Evolutionary conservation across 345 rosid species (phyloP).

Genomic region (Iberis pinnata): DNA sequence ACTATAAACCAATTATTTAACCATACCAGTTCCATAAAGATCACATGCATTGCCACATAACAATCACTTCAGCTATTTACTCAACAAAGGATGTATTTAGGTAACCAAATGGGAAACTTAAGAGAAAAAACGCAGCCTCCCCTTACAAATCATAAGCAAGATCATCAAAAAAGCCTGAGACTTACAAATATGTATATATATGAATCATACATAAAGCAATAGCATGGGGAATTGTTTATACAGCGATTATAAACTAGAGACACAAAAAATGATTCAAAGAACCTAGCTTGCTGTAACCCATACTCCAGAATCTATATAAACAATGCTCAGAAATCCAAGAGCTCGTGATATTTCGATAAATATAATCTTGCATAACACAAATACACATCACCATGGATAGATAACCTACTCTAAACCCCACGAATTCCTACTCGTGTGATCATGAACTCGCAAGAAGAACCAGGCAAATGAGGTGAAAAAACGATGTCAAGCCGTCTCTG

Average conservation of each 20-base stretch:
- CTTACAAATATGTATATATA: not conserved
- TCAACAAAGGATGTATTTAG: not conserved
- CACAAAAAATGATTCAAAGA: not conserved
- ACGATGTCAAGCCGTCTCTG: conserved; percentile 52
- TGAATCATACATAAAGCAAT: not conserved
- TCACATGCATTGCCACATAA: not conserved
- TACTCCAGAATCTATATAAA: conserved; percentile 11
- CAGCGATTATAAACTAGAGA: conserved; percentile 5
- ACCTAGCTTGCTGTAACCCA: conserved; percentile 18
- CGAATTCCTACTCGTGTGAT: conserved; percentile 24
- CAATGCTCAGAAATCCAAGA: not conserved
- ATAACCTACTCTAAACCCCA: conserved; percentile 29
- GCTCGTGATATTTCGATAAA: not conserved
- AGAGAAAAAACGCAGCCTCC: not conserved
- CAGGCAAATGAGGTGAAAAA: conserved; percentile 69
- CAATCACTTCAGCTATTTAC: conserved; percentile 1
- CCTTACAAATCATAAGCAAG: not conserved
- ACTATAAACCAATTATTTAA: not conserved
- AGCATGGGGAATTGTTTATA: not conserved
- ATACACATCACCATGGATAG: no score
- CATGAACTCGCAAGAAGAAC: conserved; percentile 51
- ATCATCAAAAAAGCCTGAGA: not conserved
- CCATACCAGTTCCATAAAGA: not conserved
- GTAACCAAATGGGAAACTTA: not conserved
- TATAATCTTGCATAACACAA: not conserved